Evolutionary conservation across 1,284 basidiomycete genomes (phyloP).

Genomic region (Sporisorium scitamineum): DNA sequence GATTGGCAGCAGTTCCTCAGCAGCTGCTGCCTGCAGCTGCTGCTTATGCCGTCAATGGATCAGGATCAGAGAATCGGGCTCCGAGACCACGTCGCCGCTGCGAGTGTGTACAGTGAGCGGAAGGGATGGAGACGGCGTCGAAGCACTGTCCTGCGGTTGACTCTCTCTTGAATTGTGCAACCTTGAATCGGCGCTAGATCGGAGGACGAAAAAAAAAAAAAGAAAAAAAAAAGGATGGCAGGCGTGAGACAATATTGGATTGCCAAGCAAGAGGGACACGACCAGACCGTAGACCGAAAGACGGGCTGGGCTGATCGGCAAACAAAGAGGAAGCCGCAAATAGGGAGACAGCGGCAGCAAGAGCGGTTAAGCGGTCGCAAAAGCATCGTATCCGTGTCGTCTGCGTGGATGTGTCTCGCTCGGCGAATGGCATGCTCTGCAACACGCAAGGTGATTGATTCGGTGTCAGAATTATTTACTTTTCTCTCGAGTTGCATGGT

Average conservation of each 20-base stretch:
- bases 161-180: background rate
- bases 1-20: background rate
- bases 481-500: no score
- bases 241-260: background rate
- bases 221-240: background rate
- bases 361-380: background rate
- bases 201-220: slow-evolving; percentile 21
- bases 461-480: background rate
- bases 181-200: slow-evolving; percentile 33
- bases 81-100: no score
- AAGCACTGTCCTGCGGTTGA: no score
- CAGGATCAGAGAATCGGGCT: no score
- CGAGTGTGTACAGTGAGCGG: no score
- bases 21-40: no score
- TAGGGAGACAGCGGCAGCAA: background rate
- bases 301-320: background rate
- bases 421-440: background rate
- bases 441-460: background rate
- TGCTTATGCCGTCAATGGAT: no score
- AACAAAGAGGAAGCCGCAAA: background rate
- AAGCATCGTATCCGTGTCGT: background rate
- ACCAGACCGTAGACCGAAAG: background rate
- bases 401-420: background rate
- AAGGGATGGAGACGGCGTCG: background rate
- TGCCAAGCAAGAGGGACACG: background rate